phyloP scores from a whole-genome alignment of 2,329 filamentous ascomycete genomes.

The Phialemoniopsis sp. region DNA sequence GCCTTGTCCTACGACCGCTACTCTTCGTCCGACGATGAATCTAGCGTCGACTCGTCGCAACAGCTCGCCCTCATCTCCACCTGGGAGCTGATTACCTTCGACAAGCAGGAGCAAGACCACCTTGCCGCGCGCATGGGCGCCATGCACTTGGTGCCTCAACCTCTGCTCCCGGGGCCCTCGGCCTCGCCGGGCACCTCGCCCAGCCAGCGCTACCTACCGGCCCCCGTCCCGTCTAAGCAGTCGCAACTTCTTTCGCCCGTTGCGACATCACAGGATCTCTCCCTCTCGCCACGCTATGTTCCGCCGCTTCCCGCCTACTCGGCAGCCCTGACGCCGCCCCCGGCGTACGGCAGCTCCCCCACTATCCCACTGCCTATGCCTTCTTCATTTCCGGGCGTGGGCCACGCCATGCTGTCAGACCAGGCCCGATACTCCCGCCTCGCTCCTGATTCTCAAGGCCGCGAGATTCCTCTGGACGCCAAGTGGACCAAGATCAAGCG shows the following conservation, averaged over 20 bases:
- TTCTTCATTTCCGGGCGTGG: conserved; percentile 14
- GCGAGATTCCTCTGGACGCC: conserved; percentile 51
- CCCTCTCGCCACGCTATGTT: conserved; percentile 33
- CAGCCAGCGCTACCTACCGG: conserved; percentile 21
- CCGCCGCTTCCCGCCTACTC: conserved; percentile 23
- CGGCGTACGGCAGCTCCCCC: conserved; percentile 22
- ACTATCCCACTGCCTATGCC: conserved; percentile 11
- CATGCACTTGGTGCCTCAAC: conserved; percentile 31
- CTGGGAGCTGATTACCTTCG: conserved; percentile 45
- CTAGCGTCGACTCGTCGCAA: conserved; percentile 17
- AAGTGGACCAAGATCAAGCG: conserved; percentile 57
- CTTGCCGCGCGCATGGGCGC: conserved; percentile 34
- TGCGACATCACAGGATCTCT: conserved; percentile 18
- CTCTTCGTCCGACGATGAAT: background rate
- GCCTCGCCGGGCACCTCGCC: conserved; percentile 30
- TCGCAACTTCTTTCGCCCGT: conserved; percentile 17
- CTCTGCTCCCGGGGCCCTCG: conserved; percentile 22
- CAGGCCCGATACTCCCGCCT: conserved; percentile 27
- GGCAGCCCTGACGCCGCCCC: conserved; percentile 18
- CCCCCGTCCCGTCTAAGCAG: conserved; percentile 21
- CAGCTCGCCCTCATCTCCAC: conserved; percentile 48
- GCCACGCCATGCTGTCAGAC: conserved; percentile 9
- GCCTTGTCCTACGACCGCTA: conserved; percentile 18
- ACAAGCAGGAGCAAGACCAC: conserved; percentile 21
- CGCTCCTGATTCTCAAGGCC: conserved; percentile 53